Evolutionary conservation across 495 filamentous ascomycete species (phyloP).

Genomic region (Aspergillus bertholletiae): DNA sequence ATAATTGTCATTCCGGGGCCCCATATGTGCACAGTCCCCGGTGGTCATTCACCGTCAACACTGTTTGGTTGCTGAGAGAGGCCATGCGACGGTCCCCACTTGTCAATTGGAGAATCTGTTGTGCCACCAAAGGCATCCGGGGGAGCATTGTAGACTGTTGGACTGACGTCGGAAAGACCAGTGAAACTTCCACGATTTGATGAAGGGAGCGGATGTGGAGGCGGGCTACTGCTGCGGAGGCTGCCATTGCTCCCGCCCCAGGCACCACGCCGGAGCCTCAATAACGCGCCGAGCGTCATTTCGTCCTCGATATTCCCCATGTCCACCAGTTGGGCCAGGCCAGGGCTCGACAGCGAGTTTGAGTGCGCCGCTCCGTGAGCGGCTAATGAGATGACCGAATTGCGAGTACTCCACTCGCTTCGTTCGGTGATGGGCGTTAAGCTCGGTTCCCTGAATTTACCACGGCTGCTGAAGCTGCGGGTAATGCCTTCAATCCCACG

Average conservation of each 20-base stretch:
- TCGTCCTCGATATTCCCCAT: conserved; percentile 66
- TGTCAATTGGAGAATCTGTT: conserved; percentile 16
- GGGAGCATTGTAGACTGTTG: conserved; percentile 23
- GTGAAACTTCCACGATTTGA: conserved; percentile 38
- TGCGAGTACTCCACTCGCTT: conserved; percentile 92
- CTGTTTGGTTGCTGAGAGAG: background rate
- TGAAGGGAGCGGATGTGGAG: conserved; percentile 31
- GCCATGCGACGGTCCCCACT: conserved; percentile 5
- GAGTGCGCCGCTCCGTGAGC: conserved; percentile 49
- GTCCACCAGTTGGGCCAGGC: conserved; percentile 68
- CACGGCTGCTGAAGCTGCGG: conserved; percentile 65
- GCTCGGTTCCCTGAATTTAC: conserved; percentile 78
- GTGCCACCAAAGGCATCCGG: conserved; percentile 16
- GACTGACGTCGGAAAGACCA: conserved; percentile 34
- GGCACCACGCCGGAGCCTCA: conserved; percentile 68
- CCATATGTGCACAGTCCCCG: background rate
- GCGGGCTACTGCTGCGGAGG: conserved; percentile 58
- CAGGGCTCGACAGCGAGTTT: conserved; percentile 51
- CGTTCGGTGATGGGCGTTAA: conserved; percentile 95
- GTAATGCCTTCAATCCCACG: conserved; percentile 58
- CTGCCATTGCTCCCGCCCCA: conserved; percentile 81
- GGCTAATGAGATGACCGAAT: conserved; percentile 74
- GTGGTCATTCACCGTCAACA: background rate
- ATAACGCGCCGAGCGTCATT: conserved; percentile 66
- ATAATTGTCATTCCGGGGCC: background rate